phyloP scores from a whole-genome alignment of 2,329 filamentous ascomycete genomes.

The Plectosphaerella sp. region DNA sequence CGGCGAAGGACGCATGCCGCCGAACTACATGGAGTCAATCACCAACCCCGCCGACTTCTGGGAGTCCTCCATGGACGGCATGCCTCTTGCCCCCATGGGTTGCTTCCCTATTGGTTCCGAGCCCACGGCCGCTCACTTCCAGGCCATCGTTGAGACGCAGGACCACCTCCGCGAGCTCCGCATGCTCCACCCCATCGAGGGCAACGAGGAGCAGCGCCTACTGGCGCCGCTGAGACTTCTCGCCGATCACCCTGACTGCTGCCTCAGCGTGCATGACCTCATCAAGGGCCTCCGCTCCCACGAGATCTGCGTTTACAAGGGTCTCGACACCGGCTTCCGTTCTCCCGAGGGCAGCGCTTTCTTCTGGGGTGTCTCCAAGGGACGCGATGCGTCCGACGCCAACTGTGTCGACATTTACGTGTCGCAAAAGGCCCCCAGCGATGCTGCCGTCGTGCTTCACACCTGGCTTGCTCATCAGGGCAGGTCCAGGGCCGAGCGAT shows the following conservation, averaged over 20 bases:
- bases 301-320: slow-evolving; percentile 22
- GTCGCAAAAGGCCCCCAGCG: slow-evolving; percentile 25
- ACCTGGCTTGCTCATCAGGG: slow-evolving; percentile 32
- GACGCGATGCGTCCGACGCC: slow-evolving; percentile 9
- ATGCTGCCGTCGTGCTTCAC: slow-evolving; percentile 20
- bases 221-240: slow-evolving; percentile 16
- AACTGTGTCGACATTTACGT: slow-evolving; percentile 26
- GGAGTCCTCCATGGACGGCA: slow-evolving; percentile 20
- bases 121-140: slow-evolving; percentile 20
- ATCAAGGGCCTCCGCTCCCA: slow-evolving; percentile 19
- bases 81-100: slow-evolving; percentile 18
- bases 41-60: slow-evolving; percentile 23
- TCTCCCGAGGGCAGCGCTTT: slow-evolving; percentile 20
- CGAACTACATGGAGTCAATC: slow-evolving; percentile 17
- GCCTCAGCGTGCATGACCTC: slow-evolving; percentile 18
- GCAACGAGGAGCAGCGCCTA: slow-evolving; percentile 18
- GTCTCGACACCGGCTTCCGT: slow-evolving; percentile 29
- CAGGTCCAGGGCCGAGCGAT: slow-evolving; percentile 24
- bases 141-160: slow-evolving; percentile 23
- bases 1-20: slow-evolving; percentile 11
- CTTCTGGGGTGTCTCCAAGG: slow-evolving; percentile 28
- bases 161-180: slow-evolving; percentile 22
- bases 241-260: slow-evolving; percentile 11
- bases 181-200: slow-evolving; percentile 24
- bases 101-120: slow-evolving; percentile 24